Evolutionary conservation across 768 basidiomycete species (phyloP).

Genomic region (Mycena latifolia): DNA sequence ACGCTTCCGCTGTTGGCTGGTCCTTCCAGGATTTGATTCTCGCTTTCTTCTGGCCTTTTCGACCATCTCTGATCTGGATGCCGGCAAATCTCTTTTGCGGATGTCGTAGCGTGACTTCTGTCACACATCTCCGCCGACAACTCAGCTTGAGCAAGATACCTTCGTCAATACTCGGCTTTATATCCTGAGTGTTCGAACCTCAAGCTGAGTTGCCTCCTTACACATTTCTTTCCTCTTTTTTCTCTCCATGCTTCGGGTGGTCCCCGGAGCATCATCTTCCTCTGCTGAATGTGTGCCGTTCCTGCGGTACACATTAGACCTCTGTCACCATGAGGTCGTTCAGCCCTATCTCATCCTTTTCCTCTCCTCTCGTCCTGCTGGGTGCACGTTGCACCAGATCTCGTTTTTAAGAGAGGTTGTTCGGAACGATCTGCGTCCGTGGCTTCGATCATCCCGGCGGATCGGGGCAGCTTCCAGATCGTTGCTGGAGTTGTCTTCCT

Average conservation of each 20-base stretch:
- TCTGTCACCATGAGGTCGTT: slow-evolving; percentile 1
- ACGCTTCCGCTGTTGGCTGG: too few relatives aligned
- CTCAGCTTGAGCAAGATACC: background rate
- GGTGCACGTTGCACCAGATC: background rate
- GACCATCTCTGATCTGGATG: too few relatives aligned
- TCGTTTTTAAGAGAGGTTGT: background rate
- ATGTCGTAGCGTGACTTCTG: background rate
- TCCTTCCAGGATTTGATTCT: too few relatives aligned
- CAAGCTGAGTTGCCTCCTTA: background rate
- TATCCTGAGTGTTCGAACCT: background rate
- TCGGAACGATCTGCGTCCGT: background rate
- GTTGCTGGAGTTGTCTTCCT: background rate
- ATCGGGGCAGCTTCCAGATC: background rate
- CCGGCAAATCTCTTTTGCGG: background rate
- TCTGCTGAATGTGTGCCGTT: slow-evolving; percentile 5
- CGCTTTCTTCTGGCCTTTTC: too few relatives aligned
- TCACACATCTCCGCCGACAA: background rate
- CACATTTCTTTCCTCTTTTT: too few relatives aligned
- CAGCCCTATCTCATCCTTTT: slow-evolving; percentile 13
- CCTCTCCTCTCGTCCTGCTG: background rate
- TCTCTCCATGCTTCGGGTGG: slow-evolving; percentile 5
- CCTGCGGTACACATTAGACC: slow-evolving; percentile 4
- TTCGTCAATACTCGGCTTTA: background rate
- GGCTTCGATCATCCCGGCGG: background rate
- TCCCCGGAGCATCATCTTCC: background rate